These are phyloP conservation scores for Eutrema yunnanense DNA, from an alignment of 345 rosid genomes.

Conservation along the genomic window DNA sequence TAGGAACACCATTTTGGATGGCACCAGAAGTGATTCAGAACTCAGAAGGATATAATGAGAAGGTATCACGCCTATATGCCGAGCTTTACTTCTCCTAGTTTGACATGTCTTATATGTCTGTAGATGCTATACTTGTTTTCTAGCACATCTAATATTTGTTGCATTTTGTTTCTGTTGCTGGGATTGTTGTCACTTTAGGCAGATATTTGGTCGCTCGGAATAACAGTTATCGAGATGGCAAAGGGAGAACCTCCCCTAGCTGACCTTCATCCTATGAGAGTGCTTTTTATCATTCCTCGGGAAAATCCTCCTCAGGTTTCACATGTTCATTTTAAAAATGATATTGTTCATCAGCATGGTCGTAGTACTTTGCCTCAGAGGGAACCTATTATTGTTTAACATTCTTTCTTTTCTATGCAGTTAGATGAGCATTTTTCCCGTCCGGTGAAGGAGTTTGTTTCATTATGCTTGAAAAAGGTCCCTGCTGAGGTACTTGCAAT, in stretches of 20 bases:
- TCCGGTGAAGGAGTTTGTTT: conserved; percentile 85
- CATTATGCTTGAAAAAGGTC: conserved; percentile 73
- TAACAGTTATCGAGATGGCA: conserved; percentile 98
- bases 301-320: conserved; percentile 98
- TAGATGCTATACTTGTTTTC: not conserved
- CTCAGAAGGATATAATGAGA: conserved; percentile 93
- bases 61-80: conserved; percentile 42
- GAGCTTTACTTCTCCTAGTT: not conserved
- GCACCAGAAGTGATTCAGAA: conserved; percentile 99
- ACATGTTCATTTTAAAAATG: conserved; percentile 18
- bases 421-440: conserved; percentile 99
- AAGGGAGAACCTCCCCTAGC: conserved; percentile 99
- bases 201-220: conserved; percentile 98
- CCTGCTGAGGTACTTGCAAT: conserved; percentile 67
- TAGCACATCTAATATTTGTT: not conserved
- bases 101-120: conserved; percentile 11
- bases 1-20: conserved; percentile 99
- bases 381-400: not conserved
- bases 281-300: conserved; percentile 95
- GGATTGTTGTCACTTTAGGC: conserved; percentile 52
- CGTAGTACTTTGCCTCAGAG: not conserved
- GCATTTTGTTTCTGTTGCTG: not conserved
- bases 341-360: conserved; percentile 9
- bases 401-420: conserved; percentile 40
- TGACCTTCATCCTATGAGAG: conserved; percentile 99